Evolutionary conservation across 164 flowering plant species (phyloP), one percentile per base, ranked within the genome.

Genomic region (Litsea cubeba): DNA sequence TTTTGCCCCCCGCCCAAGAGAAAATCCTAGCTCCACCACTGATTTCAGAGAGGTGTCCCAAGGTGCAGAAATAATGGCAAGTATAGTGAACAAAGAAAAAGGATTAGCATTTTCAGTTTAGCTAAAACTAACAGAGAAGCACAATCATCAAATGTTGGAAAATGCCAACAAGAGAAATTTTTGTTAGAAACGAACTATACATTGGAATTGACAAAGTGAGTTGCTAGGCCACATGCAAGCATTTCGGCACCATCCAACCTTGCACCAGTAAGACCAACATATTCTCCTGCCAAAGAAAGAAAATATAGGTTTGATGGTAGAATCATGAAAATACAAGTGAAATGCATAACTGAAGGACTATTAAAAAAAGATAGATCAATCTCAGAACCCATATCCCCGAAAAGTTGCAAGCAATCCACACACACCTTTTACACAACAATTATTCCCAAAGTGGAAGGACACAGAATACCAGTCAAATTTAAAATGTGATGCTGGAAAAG

Each of bases 141-240:
- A 3, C 18, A 58, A 58, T 17, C 62, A 58, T n/a, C 18, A n/a
- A 58, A n/a, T n/a, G n/a, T 14, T 17, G 62, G 62, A 58, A 58
- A 58, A 58, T 58, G n/a, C 62, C 62, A 17, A 58, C 6, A 20
- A 63, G 23, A 63, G 10, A 63, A 22, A 17, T 54, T 54, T 20
- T 54, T 3, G n/a, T 15, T 54, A 54, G n/a, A 54, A 54, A 54
- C 4, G 49, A 66, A 81, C 26, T 26, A 75, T 88, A 94, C 98
- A 83, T 51, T 63, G 54, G 92, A 82, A 30, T 87, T 88, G 66
- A 91, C 96, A 87, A 84, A 95, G 74, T 95, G 98, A 70, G 98
- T 95, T 49, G 99, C 97, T 79, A 95, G 97, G 60, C 98, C 98
- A 85, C 93, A 95, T 51, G 89, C 93, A 85, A 91, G 88, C 95